A percentile compares a stretch with the other conserved stretches of the same genome.
These are phyloP conservation scores for Mycena amicta DNA, from an alignment of 768 basidiomycete species.

Conservation along the genomic window DNA sequence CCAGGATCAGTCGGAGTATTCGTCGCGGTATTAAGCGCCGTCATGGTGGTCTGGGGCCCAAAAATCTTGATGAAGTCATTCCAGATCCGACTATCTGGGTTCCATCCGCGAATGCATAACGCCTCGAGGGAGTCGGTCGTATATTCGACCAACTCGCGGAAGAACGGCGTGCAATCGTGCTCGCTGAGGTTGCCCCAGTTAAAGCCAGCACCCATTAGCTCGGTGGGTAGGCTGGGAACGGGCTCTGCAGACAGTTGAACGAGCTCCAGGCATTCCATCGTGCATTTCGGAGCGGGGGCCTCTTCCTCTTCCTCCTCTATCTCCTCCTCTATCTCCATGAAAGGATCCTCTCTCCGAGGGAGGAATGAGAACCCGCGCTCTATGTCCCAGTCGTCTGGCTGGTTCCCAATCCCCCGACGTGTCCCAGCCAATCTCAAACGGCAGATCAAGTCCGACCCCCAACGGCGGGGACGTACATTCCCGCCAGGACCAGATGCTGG, in stretches of 20 bases:
- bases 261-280: neutral
- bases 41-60: neutral
- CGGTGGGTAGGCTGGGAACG: neutral
- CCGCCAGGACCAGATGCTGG: neutral
- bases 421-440: neutral
- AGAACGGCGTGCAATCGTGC: neutral
- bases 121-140: neutral
- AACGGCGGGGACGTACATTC: neutral
- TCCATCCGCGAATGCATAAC: neutral
- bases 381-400: neutral
- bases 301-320: neutral
- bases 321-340: neutral
- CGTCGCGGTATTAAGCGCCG: neutral
- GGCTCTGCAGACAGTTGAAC: neutral
- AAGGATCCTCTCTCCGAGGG: no score
- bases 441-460: neutral
- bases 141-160: neutral
- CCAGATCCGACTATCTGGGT: slow-evolving; percentile 1
- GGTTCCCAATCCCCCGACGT: neutral
- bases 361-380: no score
- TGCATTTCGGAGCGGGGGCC: neutral
- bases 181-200: neutral
- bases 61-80: neutral
- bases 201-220: neutral
- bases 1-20: neutral